Conservation (phyloP, 768 basidiomycete genomes). For the Calvatia gigantea region DNA sequence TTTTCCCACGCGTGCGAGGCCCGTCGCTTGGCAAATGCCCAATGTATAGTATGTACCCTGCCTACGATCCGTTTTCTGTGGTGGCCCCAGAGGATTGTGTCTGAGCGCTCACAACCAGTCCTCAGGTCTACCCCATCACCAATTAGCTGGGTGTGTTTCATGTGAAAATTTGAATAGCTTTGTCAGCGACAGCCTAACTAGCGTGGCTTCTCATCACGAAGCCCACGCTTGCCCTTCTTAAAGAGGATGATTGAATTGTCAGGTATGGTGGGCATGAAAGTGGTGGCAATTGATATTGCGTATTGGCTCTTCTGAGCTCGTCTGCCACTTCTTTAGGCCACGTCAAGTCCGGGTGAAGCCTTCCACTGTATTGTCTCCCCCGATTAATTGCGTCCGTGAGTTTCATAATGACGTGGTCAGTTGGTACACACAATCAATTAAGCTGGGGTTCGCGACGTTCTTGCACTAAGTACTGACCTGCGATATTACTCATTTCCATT, state of each 20-base stretch:
- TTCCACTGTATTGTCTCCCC: neutral
- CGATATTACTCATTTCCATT: neutral
- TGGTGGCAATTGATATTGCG: neutral
- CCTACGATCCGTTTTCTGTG: no score
- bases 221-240: neutral
- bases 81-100: no score
- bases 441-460: neutral
- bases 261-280: neutral
- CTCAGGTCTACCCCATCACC: neutral
- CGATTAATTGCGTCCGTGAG: constrained; percentile 1
- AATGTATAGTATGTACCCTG: no score
- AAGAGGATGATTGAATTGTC: neutral
- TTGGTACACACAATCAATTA: neutral
- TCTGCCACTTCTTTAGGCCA: constrained; percentile 2
- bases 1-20: no score
- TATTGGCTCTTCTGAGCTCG: no score
- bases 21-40: no score
- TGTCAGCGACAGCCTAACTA: neutral
- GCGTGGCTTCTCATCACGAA: neutral
- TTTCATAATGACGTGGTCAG: constrained; percentile 4
- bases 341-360: neutral
- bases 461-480: neutral
- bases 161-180: neutral
- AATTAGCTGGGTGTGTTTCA: neutral
- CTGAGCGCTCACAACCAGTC: no score